A percentile compares a stretch with the other conserved stretches of the same genome.
These are phyloP conservation scores for Paracoccidioides lutzii DNA, from an alignment of 2,329 filamentous ascomycete genomes.

Conservation along the genomic window DNA sequence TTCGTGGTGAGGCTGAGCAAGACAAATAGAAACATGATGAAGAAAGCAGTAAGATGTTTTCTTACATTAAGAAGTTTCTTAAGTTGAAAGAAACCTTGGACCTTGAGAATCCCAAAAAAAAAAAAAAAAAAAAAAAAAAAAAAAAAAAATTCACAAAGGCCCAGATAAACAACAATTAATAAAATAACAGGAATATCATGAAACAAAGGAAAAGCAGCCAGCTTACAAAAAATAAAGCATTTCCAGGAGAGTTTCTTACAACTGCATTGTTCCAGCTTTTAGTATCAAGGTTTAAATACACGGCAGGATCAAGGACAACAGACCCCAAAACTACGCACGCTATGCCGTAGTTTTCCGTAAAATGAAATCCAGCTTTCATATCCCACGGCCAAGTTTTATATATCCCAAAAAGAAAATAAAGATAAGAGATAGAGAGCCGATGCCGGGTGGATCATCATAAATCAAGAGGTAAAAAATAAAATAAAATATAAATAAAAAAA, in stretches of 20 bases:
- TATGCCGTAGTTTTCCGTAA: not conserved
- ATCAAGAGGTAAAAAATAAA: not conserved
- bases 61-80: not conserved
- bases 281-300: not conserved
- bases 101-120: too few relatives aligned
- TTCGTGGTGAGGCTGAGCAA: too few relatives aligned
- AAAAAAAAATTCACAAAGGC: too few relatives aligned
- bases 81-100: too few relatives aligned
- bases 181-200: not conserved
- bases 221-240: not conserved
- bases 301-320: not conserved
- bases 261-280: not conserved
- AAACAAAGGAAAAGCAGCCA: not conserved
- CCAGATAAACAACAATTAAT: too few relatives aligned
- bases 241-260: not conserved
- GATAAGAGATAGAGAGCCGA: not conserved
- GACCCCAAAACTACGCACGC: not conserved
- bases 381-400: not conserved
- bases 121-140: too few relatives aligned
- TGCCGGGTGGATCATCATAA: not conserved
- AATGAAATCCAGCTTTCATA: not conserved
- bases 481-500: too few relatives aligned
- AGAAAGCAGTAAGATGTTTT: too few relatives aligned
- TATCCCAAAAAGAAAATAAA: not conserved
- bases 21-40: too few relatives aligned